Conservation (phyloP, 345 rosid species). For the Mangifera indica region DNA sequence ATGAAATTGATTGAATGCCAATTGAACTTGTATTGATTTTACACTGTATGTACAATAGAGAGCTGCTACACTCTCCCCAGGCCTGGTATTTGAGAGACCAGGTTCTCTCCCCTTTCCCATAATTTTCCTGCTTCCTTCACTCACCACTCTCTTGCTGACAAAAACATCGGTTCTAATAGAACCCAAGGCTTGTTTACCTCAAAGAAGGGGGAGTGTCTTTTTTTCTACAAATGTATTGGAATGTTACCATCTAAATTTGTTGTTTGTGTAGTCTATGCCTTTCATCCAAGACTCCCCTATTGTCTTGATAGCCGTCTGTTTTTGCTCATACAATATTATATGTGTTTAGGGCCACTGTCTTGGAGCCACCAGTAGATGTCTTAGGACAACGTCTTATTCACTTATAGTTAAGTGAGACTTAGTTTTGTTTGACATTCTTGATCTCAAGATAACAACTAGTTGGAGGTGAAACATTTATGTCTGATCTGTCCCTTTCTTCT, state of each 20-base stretch:
- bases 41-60: too few relatives aligned
- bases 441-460: neutral
- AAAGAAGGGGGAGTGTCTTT: constrained; percentile 25
- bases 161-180: too few relatives aligned
- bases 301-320: neutral
- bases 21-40: too few relatives aligned
- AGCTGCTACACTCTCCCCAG: too few relatives aligned
- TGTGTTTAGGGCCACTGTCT: constrained; percentile 29
- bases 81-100: too few relatives aligned
- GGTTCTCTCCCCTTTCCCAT: too few relatives aligned
- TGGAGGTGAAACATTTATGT: neutral
- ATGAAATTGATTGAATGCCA: too few relatives aligned
- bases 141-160: too few relatives aligned
- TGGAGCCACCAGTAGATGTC: constrained; percentile 27
- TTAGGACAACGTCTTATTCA: neutral
- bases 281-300: neutral
- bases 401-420: constrained; percentile 9
- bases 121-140: too few relatives aligned
- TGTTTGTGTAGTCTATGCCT: constrained; percentile 1
- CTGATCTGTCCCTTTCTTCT: neutral
- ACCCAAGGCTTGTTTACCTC: constrained; percentile 15
- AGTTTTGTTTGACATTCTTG: constrained; percentile 8
- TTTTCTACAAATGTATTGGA: neutral
- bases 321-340: neutral
- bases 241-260: neutral